Evolutionary conservation across 2,329 filamentous ascomycete genomes (phyloP), one percentile per base, ranked within the genome.

Genomic region (Thelonectria olida): DNA sequence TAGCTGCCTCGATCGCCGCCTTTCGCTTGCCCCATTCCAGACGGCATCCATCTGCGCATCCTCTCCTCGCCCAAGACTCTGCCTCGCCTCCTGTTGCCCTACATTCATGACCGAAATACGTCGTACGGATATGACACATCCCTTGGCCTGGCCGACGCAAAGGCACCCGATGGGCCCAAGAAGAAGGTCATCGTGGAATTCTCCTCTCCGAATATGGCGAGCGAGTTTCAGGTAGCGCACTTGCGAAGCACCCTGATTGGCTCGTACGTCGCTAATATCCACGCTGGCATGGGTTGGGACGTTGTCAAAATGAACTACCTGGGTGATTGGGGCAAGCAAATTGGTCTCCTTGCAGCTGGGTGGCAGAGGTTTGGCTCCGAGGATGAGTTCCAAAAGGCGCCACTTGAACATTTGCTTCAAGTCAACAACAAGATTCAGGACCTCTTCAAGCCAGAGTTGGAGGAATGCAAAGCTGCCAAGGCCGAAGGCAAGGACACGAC

Each of bases 261-360:
- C 28, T 84, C 87, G 2, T 91, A 90, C 71, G 75, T 92, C 23
- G 80, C 88, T 3, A 91, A 91, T 66, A 74, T 92, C 4, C 88
- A 91, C 68, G 78, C 88, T 65, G 81, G 79, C 9, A 87, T 87
- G 62, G 90, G 89, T 5, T 92, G 88, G 87, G 84, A 92, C 7
- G 88, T 91, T 1, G 75, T 86, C 25, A 82, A 86, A 23, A 85
- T 92, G 80, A 92, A 92, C 74, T 92, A 92, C 69, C 79, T 92
- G 0, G 90, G 90, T 5, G 90, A 92, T 69, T 92, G 90, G 90
- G 90, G 90, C 2, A 90, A 90, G 75, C 88, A 90, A 67, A 89
- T 83, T 17, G 82, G 82, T 36, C 81, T 92, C 1, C 79, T 92
- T 25, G 87, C 87, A 1, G 81, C 90, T 12, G 90, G 88, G 0